Evolutionary conservation across 2,329 filamentous ascomycete genomes (phyloP).

Genomic region (Scleromitrula shiraiana): DNA sequence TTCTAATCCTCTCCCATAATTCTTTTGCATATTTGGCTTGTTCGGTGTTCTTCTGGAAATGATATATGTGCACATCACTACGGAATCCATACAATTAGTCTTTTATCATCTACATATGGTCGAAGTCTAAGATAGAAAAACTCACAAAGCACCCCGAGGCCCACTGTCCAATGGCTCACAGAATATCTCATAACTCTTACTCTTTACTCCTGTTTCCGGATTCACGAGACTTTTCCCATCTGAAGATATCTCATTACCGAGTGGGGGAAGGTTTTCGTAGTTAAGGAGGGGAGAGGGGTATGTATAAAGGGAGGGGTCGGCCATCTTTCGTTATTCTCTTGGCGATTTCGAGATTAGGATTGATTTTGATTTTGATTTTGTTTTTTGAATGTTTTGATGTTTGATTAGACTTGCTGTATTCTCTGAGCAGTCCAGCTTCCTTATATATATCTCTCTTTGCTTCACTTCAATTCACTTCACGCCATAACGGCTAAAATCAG

Average conservation of each 20-base stretch:
- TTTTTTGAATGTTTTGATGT: background rate
- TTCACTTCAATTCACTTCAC: no score
- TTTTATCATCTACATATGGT: background rate
- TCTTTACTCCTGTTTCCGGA: conserved; percentile 49
- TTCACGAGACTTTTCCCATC: conserved; percentile 77
- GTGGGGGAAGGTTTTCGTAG: conserved; percentile 39
- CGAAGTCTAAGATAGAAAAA: conserved; percentile 12
- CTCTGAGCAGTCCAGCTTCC: background rate
- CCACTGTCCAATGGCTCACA: conserved; percentile 58
- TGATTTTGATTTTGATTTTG: background rate
- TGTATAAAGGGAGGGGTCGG: conserved; percentile 41
- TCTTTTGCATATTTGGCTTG: conserved; percentile 62
- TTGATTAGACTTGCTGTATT: background rate
- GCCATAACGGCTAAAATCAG: no score
- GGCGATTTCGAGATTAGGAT: background rate
- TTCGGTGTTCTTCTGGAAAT: conserved; percentile 53
- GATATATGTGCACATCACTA: conserved; percentile 80
- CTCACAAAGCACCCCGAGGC: conserved; percentile 62
- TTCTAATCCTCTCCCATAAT: conserved; percentile 69
- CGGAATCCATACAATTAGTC: background rate
- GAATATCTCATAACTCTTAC: conserved; percentile 64
- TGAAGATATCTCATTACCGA: conserved; percentile 38
- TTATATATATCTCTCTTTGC: no score
- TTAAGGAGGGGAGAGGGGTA: conserved; percentile 46
- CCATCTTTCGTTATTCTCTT: conserved; percentile 31